Percentiles rank a stretch among this genome's conserved stretches.
Conservation (phyloP, 2,329 filamentous ascomycete species). For the Ascomycota sp. region DNA sequence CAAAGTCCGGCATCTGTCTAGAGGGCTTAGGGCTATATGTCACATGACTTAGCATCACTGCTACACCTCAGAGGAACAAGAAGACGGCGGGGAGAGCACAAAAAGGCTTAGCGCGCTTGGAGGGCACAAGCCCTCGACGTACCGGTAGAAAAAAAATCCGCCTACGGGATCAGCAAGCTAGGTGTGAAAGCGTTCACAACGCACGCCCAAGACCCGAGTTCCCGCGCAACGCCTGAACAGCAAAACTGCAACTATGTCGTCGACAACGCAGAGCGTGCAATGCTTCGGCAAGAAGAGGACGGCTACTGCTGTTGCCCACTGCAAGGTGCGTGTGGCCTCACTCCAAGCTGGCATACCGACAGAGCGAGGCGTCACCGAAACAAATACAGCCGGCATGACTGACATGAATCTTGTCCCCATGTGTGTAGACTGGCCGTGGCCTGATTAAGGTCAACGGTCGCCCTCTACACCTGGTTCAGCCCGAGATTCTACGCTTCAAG, state of each 20-base stretch:
- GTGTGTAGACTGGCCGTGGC: constrained; percentile 29
- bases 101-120: constrained; percentile 8
- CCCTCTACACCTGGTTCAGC: constrained; percentile 81
- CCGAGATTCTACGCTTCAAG: constrained; percentile 96
- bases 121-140: constrained; percentile 14
- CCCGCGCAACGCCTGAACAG: constrained; percentile 2
- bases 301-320: constrained; percentile 74
- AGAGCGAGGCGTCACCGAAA: no score
- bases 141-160: constrained; percentile 7
- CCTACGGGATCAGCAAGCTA: neutral
- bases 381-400: neutral
- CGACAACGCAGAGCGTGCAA: constrained; percentile 61
- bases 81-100: neutral
- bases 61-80: neutral
- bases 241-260: constrained; percentile 42
- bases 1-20: constrained; percentile 3
- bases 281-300: constrained; percentile 99
- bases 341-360: neutral
- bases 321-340: constrained; percentile 42
- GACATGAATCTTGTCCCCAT: no score
- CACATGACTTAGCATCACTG: constrained; percentile 7
- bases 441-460: constrained; percentile 98
- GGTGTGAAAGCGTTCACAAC: constrained; percentile 1
- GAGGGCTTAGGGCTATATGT: constrained; percentile 14
- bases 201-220: no score